phyloP scores from a whole-genome alignment of 495 filamentous ascomycete species.

The Chlorociboria aeruginascens region DNA sequence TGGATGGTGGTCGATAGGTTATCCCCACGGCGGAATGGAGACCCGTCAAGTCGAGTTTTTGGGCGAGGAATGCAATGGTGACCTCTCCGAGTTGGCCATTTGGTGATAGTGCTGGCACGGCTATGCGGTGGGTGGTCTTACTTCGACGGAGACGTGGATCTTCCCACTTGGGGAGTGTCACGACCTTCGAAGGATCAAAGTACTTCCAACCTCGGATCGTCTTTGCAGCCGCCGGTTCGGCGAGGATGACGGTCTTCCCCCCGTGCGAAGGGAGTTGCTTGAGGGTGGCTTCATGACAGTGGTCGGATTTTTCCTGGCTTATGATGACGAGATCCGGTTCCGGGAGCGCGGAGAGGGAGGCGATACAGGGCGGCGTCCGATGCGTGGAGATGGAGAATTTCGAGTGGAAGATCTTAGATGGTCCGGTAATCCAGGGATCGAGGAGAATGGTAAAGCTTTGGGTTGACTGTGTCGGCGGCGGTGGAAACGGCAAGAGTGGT shows the following conservation, averaged over 20 bases:
- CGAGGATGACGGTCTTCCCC: constrained; percentile 46
- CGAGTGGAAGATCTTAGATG: constrained; percentile 47
- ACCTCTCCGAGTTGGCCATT: constrained; percentile 45
- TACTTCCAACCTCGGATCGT: constrained; percentile 52
- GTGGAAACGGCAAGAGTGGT: constrained; percentile 32
- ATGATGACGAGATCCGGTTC: constrained; percentile 55
- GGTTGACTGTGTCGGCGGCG: constrained; percentile 12
- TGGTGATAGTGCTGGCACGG: constrained; percentile 32
- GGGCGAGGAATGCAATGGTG: constrained; percentile 51
- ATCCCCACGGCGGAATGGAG: constrained; percentile 58
- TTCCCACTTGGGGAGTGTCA: constrained; percentile 39
- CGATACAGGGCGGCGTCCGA: constrained; percentile 40
- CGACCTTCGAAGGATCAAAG: constrained; percentile 43
- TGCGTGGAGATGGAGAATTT: constrained; percentile 47
- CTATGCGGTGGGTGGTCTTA: constrained; percentile 23
- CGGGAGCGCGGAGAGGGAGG: constrained; percentile 45
- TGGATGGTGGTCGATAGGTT: constrained; percentile 48
- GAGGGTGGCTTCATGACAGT: constrained; percentile 58
- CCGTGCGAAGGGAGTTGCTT: constrained; percentile 41
- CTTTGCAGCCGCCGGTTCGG: constrained; percentile 47
- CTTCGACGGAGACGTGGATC: constrained; percentile 31
- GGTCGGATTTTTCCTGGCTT: constrained; percentile 58
- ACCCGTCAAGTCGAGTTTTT: constrained; percentile 45
- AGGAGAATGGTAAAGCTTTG: constrained; percentile 46
- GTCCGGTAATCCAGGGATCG: constrained; percentile 59